Percentiles rank a stretch among this genome's conserved stretches.
These are phyloP conservation scores for Ramaria sp. DNA, from an alignment of 768 basidiomycete genomes.

Conservation along the genomic window DNA sequence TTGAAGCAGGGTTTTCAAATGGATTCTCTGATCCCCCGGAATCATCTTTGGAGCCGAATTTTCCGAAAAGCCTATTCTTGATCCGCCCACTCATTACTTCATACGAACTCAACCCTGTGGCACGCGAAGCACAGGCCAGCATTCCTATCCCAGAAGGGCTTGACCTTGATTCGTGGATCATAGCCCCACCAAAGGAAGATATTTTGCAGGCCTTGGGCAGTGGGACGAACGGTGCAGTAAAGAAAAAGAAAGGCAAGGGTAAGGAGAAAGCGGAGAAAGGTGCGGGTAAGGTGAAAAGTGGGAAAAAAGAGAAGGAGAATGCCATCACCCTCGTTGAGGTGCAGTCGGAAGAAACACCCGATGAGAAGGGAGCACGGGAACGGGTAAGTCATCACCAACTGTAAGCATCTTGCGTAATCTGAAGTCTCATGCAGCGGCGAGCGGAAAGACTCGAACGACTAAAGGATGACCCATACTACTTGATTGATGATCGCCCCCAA, in stretches of 20 bases:
- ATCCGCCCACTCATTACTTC: constrained; percentile 67
- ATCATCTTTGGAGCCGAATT: constrained; percentile 39
- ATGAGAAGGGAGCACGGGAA: constrained; percentile 50
- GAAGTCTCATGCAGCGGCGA: constrained; percentile 40
- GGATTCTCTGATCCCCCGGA: constrained; percentile 28
- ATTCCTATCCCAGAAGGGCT: constrained; percentile 77
- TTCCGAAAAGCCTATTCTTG: constrained; percentile 85
- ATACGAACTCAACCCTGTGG: constrained; percentile 83
- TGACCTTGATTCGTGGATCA: constrained; percentile 79
- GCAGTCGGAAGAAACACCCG: constrained; percentile 34
- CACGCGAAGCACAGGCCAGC: constrained; percentile 64
- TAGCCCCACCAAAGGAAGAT: constrained; percentile 44
- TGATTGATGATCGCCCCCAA: constrained; percentile 50
- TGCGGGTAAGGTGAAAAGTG: constrained; percentile 8
- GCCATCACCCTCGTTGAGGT: constrained; percentile 27
- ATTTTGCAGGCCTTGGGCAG: constrained; percentile 24
- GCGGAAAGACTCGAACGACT: constrained; percentile 66
- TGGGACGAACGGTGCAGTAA: constrained; percentile 18
- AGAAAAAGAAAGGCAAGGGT: constrained; percentile 17
- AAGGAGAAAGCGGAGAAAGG: constrained; percentile 34
- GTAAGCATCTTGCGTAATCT: neutral
- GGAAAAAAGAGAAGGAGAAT: constrained; percentile 20
- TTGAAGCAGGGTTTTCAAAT: constrained; percentile 15
- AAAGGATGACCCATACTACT: constrained; percentile 87
- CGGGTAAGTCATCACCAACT: constrained; percentile 35